phyloP scores from a whole-genome alignment of 148 eudicot species.

The Nyssa sinensis region DNA sequence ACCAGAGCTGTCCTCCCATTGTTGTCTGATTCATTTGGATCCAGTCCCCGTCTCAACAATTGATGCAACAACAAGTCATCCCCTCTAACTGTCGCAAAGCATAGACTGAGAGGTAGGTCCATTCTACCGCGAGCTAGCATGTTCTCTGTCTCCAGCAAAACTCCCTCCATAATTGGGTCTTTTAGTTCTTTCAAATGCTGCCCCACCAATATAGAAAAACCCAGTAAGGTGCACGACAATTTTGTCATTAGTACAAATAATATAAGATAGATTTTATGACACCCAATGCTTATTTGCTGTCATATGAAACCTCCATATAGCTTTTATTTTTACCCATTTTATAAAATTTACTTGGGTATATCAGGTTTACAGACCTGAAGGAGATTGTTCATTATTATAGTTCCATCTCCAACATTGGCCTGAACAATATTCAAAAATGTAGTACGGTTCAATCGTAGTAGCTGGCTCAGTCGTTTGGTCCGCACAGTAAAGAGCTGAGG shows the following conservation, averaged over 20 bases:
- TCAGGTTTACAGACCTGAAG: constrained; percentile 45
- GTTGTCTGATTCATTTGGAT: constrained; percentile 88
- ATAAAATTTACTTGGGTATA: neutral
- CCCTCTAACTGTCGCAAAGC: constrained; percentile 69
- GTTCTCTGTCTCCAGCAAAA: constrained; percentile 63
- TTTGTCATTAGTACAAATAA: neutral
- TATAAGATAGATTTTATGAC: neutral
- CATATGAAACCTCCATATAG: neutral
- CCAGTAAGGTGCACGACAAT: neutral
- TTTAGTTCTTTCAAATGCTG: constrained; percentile 67
- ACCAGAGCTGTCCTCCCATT: constrained; percentile 84
- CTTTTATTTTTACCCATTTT: neutral
- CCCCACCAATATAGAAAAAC: neutral
- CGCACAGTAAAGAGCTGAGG: constrained; percentile 87
- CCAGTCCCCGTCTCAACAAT: constrained; percentile 69
- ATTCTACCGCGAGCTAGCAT: constrained; percentile 80
- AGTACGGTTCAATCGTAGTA: constrained; percentile 61
- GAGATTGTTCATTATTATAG: constrained; percentile 72
- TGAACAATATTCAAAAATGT: constrained; percentile 56
- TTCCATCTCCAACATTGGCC: constrained; percentile 67
- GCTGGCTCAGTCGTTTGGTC: constrained; percentile 71
- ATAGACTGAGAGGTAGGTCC: constrained; percentile 74
- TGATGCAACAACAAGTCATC: constrained; percentile 65
- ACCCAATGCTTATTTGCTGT: neutral
- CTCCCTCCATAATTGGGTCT: constrained; percentile 57